Evolutionary conservation across 1,139 yeast genomes (phyloP).

Genomic region (Geotrichum carabidarum): DNA sequence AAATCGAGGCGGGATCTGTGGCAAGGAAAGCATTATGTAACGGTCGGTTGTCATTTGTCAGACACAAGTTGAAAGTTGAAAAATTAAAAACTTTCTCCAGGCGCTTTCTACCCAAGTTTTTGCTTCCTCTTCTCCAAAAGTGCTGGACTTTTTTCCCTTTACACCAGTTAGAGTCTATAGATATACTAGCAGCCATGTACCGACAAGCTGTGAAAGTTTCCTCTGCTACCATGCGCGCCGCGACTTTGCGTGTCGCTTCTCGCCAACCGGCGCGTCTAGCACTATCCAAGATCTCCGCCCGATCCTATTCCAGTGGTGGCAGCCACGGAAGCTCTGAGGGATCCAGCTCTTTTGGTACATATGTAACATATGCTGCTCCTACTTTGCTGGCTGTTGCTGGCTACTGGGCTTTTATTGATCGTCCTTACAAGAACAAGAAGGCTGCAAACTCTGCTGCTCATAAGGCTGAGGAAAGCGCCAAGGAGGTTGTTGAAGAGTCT

Average conservation of each 20-base stretch:
- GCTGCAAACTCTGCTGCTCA: not conserved
- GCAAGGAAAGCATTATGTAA: too few relatives aligned
- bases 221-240: slow-evolving; percentile 4
- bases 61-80: not conserved
- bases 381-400: slow-evolving; percentile 13
- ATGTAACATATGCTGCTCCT: slow-evolving; percentile 12
- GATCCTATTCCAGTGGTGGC: slow-evolving; percentile 12
- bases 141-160: not conserved
- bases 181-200: slow-evolving; percentile 8
- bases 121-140: not conserved
- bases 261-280: slow-evolving; percentile 8
- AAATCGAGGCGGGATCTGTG: too few relatives aligned
- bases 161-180: not conserved
- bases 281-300: not conserved
- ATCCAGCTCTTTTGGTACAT: not conserved
- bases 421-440: slow-evolving; percentile 6
- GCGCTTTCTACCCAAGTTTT: not conserved
- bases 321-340: not conserved
- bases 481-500: slow-evolving; percentile 4
- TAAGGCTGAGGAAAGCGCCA: slow-evolving; percentile 2
- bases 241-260: slow-evolving; percentile 6
- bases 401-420: slow-evolving; percentile 10
- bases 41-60: slow-evolving; percentile 3
- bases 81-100: slow-evolving; percentile 5
- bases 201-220: slow-evolving; percentile 8